These are phyloP conservation scores for Pilasporangium apinafurcum DNA, from an alignment of 352 stramenopile genomes.

Conservation along the genomic window DNA sequence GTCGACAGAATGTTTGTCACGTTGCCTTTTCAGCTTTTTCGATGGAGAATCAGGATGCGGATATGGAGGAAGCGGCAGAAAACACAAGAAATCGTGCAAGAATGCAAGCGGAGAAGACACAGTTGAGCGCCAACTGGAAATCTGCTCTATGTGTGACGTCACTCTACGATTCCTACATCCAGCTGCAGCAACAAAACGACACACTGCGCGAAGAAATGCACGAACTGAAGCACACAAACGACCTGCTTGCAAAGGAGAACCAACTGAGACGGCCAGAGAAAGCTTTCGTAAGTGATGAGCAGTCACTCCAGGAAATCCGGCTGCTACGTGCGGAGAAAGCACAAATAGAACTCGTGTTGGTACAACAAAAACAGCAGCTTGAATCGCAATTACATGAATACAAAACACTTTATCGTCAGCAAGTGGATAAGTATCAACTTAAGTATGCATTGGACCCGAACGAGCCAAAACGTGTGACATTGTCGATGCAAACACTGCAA, in stretches of 20 bases:
- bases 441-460: slow-evolving; percentile 48
- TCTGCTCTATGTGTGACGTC: slow-evolving; percentile 69
- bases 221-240: slow-evolving; percentile 19
- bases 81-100: too few relatives aligned
- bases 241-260: slow-evolving; percentile 16
- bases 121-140: slow-evolving; percentile 49
- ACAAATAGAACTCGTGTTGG: slow-evolving; percentile 25
- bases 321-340: slow-evolving; percentile 46
- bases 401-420: slow-evolving; percentile 24
- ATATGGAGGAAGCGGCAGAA: too few relatives aligned
- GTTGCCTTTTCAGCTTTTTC: too few relatives aligned
- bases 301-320: slow-evolving; percentile 35
- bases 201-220: slow-evolving; percentile 20
- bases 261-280: slow-evolving; percentile 2
- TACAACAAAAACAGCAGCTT: slow-evolving; percentile 25
- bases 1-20: too few relatives aligned
- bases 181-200: slow-evolving; percentile 50
- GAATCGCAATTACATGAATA: slow-evolving; percentile 16
- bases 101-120: too few relatives aligned
- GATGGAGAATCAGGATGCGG: too few relatives aligned
- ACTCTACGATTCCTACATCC: slow-evolving; percentile 69
- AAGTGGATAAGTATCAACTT: slow-evolving; percentile 47
- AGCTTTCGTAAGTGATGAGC: slow-evolving; percentile 2
- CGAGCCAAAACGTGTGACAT: slow-evolving; percentile 33
- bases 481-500: slow-evolving; percentile 44